These are phyloP conservation scores for Corchorus capsularis DNA, from an alignment of 345 rosid species.

Conservation along the genomic window DNA sequence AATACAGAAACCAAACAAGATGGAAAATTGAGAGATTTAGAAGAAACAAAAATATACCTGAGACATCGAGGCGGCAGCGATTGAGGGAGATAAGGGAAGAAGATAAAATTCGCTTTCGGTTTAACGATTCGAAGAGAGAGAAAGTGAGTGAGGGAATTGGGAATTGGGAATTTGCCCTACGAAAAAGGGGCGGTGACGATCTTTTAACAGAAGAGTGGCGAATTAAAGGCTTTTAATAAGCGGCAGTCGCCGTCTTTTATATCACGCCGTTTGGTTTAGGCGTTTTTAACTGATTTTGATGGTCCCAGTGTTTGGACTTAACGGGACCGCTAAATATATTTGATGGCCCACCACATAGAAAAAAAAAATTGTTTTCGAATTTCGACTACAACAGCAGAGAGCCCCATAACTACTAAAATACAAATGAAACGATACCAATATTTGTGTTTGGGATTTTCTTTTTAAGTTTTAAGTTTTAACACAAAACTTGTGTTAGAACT, in stretches of 20 bases:
- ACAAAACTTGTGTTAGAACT: no score
- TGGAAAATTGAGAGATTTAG: background rate
- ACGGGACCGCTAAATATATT: background rate
- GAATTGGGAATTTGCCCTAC: background rate
- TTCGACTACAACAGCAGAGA: no score
- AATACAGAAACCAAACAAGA: background rate
- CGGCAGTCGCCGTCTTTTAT: background rate
- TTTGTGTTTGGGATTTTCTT: no score
- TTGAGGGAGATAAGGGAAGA: background rate
- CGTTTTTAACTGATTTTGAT: background rate
- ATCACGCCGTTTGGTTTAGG: background rate
- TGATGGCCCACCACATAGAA: background rate
- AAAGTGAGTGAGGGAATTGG: background rate
- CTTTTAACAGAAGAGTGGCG: background rate
- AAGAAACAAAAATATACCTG: background rate
- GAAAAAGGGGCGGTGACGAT: background rate
- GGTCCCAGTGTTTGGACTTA: background rate
- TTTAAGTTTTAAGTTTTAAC: no score
- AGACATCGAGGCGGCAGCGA: conserved; percentile 18
- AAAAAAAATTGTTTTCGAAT: no score
- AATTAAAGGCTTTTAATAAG: background rate
- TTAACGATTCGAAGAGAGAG: conserved; percentile 7
- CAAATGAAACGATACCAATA: no score
- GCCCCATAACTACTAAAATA: no score
- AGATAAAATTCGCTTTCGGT: background rate